Evolutionary conservation across 192 early-diverging fungal genomes (phyloP), one percentile per base, ranked within the genome.

Genomic region (Backusella parvicylindrica): DNA sequence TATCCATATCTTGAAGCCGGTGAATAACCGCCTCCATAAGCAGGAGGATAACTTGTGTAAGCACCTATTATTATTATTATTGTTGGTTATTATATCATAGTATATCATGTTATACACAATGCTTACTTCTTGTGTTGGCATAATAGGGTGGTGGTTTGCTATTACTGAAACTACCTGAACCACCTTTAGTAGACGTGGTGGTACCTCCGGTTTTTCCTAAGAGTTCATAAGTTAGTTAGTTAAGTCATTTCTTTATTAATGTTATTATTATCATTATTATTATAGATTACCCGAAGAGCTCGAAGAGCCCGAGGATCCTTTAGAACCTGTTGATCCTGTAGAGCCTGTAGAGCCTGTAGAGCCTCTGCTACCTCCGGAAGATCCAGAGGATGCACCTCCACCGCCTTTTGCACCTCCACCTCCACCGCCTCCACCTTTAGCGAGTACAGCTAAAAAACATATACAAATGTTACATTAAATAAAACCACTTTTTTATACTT

Each of bases 341-440:
- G 21, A 43, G 1, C 63, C 63, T 23, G 50, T 56, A 30, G 21
- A 56, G 9, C 53, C 21, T 3, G 53, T 26, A 4, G 53, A 60
- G 9, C 53, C 53, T 60, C 26, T 60, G 13, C 53, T 60, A 28
- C 53, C 23, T 60, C 53, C 53, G 5, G 53, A 60, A 26, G 53
- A 26, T 2, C 50, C 50, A 26, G 50, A 56, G 50, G 50, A 60
- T 9, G n/a, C n/a, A 50, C 23, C 21, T 11, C 21, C n/a, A 11
- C 53, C 53, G 21, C 53, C 53, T 26, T 1, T 1, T 28, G 0
- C 3, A 28, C 23, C 77, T 11, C 64, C 49, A 31, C 53, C 53
- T 26, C 77, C 72, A 32, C 76, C 76, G 41, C 75, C 75, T 2
- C 76, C 77, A 16, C 72, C 79, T 72, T 76, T 76, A n/a, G 75